Base-by-base conservation (phyloP, 2,329 filamentous ascomycete genomes). In the Ophiosphaerella korrae region DNA sequence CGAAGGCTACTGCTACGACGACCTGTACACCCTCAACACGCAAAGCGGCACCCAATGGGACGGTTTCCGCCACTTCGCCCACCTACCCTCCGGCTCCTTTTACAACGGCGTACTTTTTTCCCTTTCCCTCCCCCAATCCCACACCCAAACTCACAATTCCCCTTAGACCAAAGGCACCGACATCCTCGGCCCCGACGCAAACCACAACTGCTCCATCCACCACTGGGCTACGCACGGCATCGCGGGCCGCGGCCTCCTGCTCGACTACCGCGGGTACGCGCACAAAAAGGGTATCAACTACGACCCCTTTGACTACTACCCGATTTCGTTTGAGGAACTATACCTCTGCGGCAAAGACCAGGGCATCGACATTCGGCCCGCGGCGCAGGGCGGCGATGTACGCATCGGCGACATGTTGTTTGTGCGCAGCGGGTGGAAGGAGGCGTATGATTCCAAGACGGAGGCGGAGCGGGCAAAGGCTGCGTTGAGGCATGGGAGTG, bases 371-470 rank as follows among this genome's bases (percentile, higher is more conserved):
- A 86, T 89, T 62, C 80, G 77, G 0, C 80, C 83, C 0, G 73
- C 75, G 3, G 67, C 76, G 0, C 78, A 82, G 55, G 82, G 82
- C 23, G 82, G 81, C 36, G 79, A 83, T 53, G 78, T 84, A 58
- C 78, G 77, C 51, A 70, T 79, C 2, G 88, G 87, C 5, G 87
- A 90, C 53, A 82, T 90, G 47, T 76, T 90, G 9, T 77, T 90
- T 38, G 68, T 90, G 16, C 80, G 87, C 14, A 85, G 82, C 1
- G 87, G 88, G 0, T 84, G 81, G 59, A 83, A 84, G 7, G 80
- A 86, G 58, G 75, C 80, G 9, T 82, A 88, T 50, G 75, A 84
- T 58, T 70, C 71, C 4, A 80, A 72, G 50, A 63, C 61, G 1
- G 58, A 66, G 0, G 66, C 71, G 3, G 71, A 75, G 16, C 50